Percentiles rank a stretch among this genome's conserved stretches.
These are phyloP conservation scores for Metschnikowia colocasiae DNA, from an alignment of 805 yeast species.

Conservation along the genomic window DNA sequence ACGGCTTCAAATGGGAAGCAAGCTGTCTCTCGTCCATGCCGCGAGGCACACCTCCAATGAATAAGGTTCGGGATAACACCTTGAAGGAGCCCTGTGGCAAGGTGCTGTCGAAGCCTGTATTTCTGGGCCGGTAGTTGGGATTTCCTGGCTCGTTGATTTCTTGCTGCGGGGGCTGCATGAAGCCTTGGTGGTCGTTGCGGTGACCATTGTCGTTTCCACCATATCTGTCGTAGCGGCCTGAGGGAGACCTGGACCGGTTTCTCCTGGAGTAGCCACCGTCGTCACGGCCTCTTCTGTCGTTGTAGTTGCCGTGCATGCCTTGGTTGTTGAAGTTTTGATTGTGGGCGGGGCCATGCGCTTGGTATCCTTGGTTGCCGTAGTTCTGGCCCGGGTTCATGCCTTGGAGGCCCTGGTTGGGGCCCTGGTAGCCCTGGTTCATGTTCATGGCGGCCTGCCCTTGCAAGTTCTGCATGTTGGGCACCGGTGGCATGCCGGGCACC, in stretches of 20 bases:
- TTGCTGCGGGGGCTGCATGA: constrained; percentile 18
- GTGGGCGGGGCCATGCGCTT: not conserved
- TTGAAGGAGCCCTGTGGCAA: constrained; percentile 77
- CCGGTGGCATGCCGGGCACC: constrained; percentile 11
- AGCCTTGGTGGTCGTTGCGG: constrained; percentile 6
- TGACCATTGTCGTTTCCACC: constrained; percentile 7
- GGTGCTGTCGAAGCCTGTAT: constrained; percentile 63
- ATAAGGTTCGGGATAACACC: constrained; percentile 85
- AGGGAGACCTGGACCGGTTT: constrained; percentile 55
- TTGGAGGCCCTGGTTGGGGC: not conserved
- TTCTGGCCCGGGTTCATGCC: constrained; percentile 11
- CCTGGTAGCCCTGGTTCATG: not conserved
- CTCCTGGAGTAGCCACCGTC: constrained; percentile 42
- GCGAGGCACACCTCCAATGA: constrained; percentile 90
- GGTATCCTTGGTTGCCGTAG: constrained; percentile 11
- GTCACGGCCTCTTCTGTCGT: constrained; percentile 31
- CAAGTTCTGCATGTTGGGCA: constrained; percentile 12
- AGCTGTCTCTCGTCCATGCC: constrained; percentile 74
- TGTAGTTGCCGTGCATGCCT: constrained; percentile 1
- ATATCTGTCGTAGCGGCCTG: constrained; percentile 20
- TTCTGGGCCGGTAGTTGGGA: constrained; percentile 73
- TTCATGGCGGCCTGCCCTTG: constrained; percentile 1
- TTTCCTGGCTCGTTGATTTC: constrained; percentile 69
- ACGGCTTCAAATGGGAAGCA: constrained; percentile 69
- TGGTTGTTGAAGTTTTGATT: not conserved